Evolutionary conservation across 31 red algal species (phyloP), one percentile per base, ranked within the genome.

Genomic region (Porphyra umbilicalis): DNA sequence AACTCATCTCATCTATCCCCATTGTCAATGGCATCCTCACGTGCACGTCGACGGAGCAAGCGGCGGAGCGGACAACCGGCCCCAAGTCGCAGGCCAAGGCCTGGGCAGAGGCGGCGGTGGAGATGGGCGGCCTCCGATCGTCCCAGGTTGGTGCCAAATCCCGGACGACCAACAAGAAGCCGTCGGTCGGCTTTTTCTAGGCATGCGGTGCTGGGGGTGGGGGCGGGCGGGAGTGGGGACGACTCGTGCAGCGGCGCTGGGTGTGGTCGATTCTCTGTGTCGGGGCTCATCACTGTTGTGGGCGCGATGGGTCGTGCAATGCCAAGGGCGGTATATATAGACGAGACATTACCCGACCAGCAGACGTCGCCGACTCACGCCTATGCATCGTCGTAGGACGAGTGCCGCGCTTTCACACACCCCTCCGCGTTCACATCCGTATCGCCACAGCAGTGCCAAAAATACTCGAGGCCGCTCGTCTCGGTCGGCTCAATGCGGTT

Each of bases 391-490:
- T 94, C 92, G 75, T 95, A 95, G 2, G 93, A 88, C 39, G 81
- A 40, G 35, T 95, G 93, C 74, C 15, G 33, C 10, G 79, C 79
- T 2, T 42, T 79, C 3, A 89, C 86, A 39, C 93, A 95, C 8
- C 88, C 88, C 0, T 88, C 89, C 11, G 93, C 93, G 36, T 85
- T 75, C 32, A 20, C 32, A 36, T 88, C 80, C 6, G 83, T 91
- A 8, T 87, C 93, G 13, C 93, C 88, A 34, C 93, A 95, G 86
- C 93, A 95, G 79, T 95, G 86, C 83, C 90, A 95, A 36, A 95
- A 95, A 79, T 88, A 95, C 76, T 74, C 68, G 30, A 95, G 31
- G 38, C 83, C 93, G 76, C 93, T 95, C 15, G 93, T 95, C 75
- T 95, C 93, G 0, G 93, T 95, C 13, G 93, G 84, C 75, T 83